Percentiles rank a stretch among this genome's conserved stretches.
Evolutionary conservation across 495 filamentous ascomycete species (phyloP).

Genomic region (Lindgomyces ingoldianus): DNA sequence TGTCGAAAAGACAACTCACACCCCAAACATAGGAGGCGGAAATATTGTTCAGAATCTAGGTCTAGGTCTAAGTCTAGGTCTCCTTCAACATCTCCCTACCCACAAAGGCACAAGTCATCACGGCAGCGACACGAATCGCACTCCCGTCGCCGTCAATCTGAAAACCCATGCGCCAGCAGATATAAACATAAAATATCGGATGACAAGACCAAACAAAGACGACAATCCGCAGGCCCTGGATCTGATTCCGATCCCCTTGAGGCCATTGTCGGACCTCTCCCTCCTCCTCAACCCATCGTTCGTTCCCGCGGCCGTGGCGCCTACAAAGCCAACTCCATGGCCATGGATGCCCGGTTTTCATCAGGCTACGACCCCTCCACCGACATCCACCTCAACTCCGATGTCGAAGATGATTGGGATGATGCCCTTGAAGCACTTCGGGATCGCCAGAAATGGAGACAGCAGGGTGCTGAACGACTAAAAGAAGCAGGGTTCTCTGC

Average conservation of each 20-base stretch:
- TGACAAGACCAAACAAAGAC: background rate
- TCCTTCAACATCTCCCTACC: slow-evolving; percentile 5
- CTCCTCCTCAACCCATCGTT: slow-evolving; percentile 54
- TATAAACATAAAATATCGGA: background rate
- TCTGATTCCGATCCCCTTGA: slow-evolving; percentile 75
- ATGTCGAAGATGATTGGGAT: slow-evolving; percentile 72
- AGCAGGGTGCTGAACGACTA: slow-evolving; percentile 74
- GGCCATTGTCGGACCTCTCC: slow-evolving; percentile 76
- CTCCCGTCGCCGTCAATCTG: background rate
- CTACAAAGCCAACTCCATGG: slow-evolving; percentile 50
- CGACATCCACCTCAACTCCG: slow-evolving; percentile 64
- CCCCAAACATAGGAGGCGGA: slow-evolving; percentile 3
- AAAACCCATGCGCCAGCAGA: background rate
- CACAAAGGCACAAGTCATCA: slow-evolving; percentile 6
- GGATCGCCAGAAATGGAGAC: slow-evolving; percentile 81
- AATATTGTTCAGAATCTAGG: slow-evolving; percentile 5
- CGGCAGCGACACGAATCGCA: background rate
- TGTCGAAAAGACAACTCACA: background rate
- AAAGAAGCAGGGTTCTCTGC: slow-evolving; percentile 79
- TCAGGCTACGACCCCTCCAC: slow-evolving; percentile 71
- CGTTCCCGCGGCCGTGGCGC: slow-evolving; percentile 77
- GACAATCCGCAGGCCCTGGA: slow-evolving; percentile 16
- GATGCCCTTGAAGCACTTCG: slow-evolving; percentile 75
- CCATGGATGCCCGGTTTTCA: slow-evolving; percentile 81
- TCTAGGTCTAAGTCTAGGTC: slow-evolving; percentile 13